Base-by-base conservation (phyloP, 2,329 filamentous ascomycete genomes). In the Pseudogymnoascus pannorum region DNA sequence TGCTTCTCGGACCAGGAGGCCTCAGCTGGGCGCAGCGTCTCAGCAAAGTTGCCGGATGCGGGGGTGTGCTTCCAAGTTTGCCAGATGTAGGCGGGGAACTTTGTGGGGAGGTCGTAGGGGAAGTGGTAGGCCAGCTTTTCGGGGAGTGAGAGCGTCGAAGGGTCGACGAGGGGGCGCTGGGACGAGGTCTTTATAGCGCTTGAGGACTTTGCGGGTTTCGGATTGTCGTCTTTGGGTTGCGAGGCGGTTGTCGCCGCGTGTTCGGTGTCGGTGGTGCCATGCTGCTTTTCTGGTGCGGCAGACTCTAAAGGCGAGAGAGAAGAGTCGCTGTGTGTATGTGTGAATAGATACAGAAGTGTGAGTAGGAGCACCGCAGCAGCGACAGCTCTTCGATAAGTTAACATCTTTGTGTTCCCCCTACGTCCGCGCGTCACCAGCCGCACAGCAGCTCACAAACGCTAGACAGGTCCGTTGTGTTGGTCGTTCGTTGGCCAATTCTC, bases 71-170 rank as follows among this genome's bases (percentile, higher is more conserved):
- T 97, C 94, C 94, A 99, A 12, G 94, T 99, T 80, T 99, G 94
- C 94, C 94, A 99, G 72, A 99, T 95, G 78, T 96, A 97, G 61
- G 92, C 92, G 2, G 94, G 94, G 74, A 97, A 97, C 74, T 93
- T 96, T 68, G 81, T 76, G 71, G 92, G 86, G 65, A 93, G 81
- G 70, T 96, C 89, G 79, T 97, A 99, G 18, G 92, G 91, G 75
- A 94, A 97, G 68, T 95, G 89, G 78, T 96, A 97, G 59, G 87
- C 87, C 62, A 99, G 84, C 76, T 94, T 96, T 78, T 83, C 88
- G 80, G 79, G 80, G 60, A 92, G 81, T 14, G 88, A 60, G 64
- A 61, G 64, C 44, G 54, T 66, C 9, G 59, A 40, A 24, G 60
- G 61, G 60, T 61, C 54, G 14, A 60, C 51, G 54, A 35, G 35